Evolutionary conservation across 75 land plant genomes (phyloP).

Genomic region (Cunninghamia lanceolata): DNA sequence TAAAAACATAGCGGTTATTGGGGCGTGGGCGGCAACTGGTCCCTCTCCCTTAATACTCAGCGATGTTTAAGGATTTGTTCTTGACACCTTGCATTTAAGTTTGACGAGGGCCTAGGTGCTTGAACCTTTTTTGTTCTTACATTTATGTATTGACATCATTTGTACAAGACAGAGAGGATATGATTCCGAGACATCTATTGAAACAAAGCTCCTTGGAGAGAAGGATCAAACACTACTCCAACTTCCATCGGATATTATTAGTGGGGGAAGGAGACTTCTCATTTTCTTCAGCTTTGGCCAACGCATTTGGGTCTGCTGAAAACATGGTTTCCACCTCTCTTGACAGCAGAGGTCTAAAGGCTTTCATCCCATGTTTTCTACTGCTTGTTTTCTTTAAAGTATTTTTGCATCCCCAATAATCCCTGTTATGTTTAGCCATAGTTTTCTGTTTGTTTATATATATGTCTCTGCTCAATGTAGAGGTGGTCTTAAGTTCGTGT

Average conservation of each 20-base stretch:
- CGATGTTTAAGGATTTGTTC: not conserved
- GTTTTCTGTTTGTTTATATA: not conserved
- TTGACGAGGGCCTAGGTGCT: not conserved
- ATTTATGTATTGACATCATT: not conserved
- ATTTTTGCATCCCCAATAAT: not conserved
- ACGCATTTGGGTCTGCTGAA: too few relatives aligned
- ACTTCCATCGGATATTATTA: too few relatives aligned
- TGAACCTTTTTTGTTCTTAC: not conserved
- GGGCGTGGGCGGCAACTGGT: too few relatives aligned
- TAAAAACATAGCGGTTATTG: too few relatives aligned
- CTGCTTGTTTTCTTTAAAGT: conserved; percentile 40
- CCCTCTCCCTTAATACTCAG: too few relatives aligned
- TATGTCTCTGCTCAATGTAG: not conserved
- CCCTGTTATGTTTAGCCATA: not conserved
- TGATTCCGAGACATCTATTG: not conserved
- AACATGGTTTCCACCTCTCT: conserved; percentile 11
- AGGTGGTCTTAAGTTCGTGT: not conserved
- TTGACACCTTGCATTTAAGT: not conserved
- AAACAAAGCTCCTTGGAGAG: not conserved
- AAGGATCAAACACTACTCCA: not conserved
- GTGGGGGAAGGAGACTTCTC: too few relatives aligned
- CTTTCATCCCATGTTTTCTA: conserved; percentile 4
- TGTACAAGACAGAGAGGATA: not conserved
- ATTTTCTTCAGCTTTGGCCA: too few relatives aligned
- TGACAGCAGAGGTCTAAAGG: conserved; percentile 6